A percentile compares a stretch with the other conserved stretches of the same genome.
phyloP scores from a whole-genome alignment of 192 early-diverging fungal genomes.

The Podila epigama region DNA sequence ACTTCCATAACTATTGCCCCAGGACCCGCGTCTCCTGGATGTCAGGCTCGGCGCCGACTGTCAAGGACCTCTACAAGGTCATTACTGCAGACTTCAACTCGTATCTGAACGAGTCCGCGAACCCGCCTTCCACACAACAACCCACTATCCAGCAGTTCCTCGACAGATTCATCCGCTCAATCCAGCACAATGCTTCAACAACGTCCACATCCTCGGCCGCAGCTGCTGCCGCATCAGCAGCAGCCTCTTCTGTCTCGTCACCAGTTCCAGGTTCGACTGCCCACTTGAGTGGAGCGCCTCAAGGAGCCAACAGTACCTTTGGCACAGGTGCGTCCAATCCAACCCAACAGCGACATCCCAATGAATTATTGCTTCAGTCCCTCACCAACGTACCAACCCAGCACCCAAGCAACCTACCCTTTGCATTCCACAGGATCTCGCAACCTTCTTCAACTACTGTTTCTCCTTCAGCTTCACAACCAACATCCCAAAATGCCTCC shows the following conservation, averaged over 20 bases:
- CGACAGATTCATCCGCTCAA: constrained; percentile 34
- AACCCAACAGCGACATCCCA: constrained; percentile 27
- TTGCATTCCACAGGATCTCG: constrained; percentile 36
- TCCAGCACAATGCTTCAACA: constrained; percentile 4
- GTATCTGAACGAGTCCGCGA: constrained; percentile 7
- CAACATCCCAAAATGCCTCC: constrained; percentile 19
- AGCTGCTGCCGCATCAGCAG: not conserved
- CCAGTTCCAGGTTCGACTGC: too few species aligned
- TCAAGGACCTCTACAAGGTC: constrained; percentile 44
- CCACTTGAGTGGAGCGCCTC: too few species aligned
- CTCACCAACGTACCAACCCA: constrained; percentile 13
- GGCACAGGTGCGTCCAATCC: not conserved
- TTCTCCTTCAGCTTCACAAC: constrained; percentile 8
- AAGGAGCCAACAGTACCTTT: constrained; percentile 1
- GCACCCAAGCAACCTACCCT: constrained; percentile 22
- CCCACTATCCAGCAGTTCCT: constrained; percentile 31
- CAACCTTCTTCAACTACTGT: not conserved
- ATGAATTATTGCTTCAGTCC: constrained; percentile 38
- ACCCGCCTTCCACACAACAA: constrained; percentile 3
- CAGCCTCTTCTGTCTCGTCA: too few species aligned
- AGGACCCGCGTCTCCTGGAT: constrained; percentile 6
- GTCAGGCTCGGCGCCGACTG: constrained; percentile 30
- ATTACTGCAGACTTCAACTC: constrained; percentile 28
- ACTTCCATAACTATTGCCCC: not conserved
- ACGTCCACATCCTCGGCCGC: not conserved